Conservation (phyloP, 2,329 filamentous ascomycete genomes). For the Plectosphaerella plurivora region DNA sequence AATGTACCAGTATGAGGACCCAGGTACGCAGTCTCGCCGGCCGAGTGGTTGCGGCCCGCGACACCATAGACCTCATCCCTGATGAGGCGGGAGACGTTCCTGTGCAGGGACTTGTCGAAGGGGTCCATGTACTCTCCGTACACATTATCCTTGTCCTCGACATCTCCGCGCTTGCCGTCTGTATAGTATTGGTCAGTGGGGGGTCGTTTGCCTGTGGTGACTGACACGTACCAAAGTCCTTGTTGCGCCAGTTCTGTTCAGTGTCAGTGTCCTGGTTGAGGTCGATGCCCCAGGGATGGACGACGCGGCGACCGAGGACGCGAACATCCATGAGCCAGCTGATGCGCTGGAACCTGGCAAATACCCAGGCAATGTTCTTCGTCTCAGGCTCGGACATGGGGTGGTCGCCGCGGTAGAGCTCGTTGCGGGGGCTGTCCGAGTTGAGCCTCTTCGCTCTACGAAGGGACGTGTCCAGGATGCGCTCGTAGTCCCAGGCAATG, state of each 20-base stretch:
- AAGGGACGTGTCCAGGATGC: conserved; percentile 34
- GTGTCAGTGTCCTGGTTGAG: conserved; percentile 38
- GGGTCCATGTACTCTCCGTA: conserved; percentile 41
- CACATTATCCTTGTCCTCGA: conserved; percentile 19
- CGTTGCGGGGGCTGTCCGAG: conserved; percentile 32
- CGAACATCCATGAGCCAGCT: conserved; percentile 56
- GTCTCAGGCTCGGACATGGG: conserved; percentile 53
- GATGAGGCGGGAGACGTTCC: conserved; percentile 24
- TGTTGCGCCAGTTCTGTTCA: conserved; percentile 46
- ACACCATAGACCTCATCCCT: conserved; percentile 30
- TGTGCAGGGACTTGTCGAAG: conserved; percentile 24
- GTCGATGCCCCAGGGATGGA: conserved; percentile 55
- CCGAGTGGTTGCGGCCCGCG: conserved; percentile 26
- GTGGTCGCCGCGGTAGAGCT: conserved; percentile 46
- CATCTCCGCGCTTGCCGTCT: conserved; percentile 44
- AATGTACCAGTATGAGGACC: conserved; percentile 39
- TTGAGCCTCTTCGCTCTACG: conserved; percentile 5
- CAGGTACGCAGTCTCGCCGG: conserved; percentile 30
- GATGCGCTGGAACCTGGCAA: conserved; percentile 42
- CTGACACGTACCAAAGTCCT: not conserved
- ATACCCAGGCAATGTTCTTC: conserved; percentile 45
- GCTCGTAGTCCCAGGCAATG: conserved; percentile 49
- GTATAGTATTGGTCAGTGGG: conserved; percentile 23
- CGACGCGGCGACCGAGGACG: conserved; percentile 44
- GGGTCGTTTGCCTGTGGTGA: too few species aligned